Evolutionary conservation across 129 eudicot genomes (phyloP), one percentile per base, ranked within the genome.

Genomic region (Centrapalus pauciflorus): DNA sequence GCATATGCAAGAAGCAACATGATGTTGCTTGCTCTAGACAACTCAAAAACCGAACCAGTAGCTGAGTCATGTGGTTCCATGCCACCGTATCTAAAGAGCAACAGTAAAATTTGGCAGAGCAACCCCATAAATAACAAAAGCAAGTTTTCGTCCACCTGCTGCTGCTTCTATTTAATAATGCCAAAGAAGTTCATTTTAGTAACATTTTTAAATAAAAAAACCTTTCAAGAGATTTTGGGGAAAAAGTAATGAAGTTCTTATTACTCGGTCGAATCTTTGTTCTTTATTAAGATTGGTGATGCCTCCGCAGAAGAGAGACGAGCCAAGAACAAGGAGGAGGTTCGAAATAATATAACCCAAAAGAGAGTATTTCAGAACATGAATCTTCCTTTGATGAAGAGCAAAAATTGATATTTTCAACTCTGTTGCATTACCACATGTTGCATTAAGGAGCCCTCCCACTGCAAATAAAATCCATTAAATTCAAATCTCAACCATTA

Each of bases 381-480:
- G 80, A 4, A 82, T 75, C 67, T 85, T 85, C 56, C 75, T 59
- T 24, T 85, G 65, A 27, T 67, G 35, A 0, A 85, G 58, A 43
- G 92, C 92, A 8, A 85, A 52, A 35, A 85, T 49, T 26, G 81
- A 83, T 64, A 85, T 85, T 67, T 82, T 82, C 7, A 85, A 81
- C 79, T 85, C 88, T 14, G 92, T 82, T 10, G 83, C 92, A 76
- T 82, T 92, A 16, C 98, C 98, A 73, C 98, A 92, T 41, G 98
- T 92, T 45, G 98, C 98, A 68, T 91, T 91, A 29, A 85, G 72
- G 10, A 85, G 88, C 62, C 92, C 92, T 51, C 92, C 92, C 70
- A 82, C 92, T 85, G 85, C 76, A 72, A 38, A 58, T n/a, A n/a
- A n/a, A n/a, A n/a, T n/a, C n/a, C n/a, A n/a, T n/a, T n/a, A n/a